Conservation (phyloP, 192 early-diverging fungal species). For the Backusella circina region DNA sequence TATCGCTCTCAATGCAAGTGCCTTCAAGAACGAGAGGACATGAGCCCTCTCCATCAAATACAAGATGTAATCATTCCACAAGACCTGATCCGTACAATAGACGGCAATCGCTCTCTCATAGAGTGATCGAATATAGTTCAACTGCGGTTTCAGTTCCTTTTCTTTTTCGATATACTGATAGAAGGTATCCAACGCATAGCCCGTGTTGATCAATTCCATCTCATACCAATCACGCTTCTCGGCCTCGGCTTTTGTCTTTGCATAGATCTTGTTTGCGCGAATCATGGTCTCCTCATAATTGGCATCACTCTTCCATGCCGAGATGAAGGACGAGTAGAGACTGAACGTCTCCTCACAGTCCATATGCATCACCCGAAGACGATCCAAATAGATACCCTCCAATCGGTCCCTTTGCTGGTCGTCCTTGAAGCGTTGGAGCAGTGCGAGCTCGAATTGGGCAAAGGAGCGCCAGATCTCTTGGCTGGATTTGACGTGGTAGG, state of each 20-base stretch:
- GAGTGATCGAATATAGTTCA: conserved; percentile 40
- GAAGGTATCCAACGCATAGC: conserved; percentile 42
- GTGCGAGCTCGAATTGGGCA: conserved; percentile 54
- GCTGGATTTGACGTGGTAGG: conserved; percentile 56
- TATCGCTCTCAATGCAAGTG: conserved; percentile 47
- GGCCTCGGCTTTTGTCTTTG: conserved; percentile 37
- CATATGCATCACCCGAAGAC: conserved; percentile 42
- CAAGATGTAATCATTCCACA: conserved; percentile 70
- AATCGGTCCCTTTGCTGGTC: conserved; percentile 19
- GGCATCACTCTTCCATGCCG: conserved; percentile 33
- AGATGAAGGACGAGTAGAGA: conserved; percentile 62
- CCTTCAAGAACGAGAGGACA: conserved; percentile 29
- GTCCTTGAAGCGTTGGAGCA: conserved; percentile 32
- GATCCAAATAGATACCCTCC: conserved; percentile 36
- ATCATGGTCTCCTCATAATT: conserved; percentile 59
- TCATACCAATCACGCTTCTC: conserved; percentile 51
- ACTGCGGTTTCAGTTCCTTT: conserved; percentile 21
- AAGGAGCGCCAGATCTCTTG: conserved; percentile 60
- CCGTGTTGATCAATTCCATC: conserved; percentile 43
- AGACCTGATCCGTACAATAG: conserved; percentile 52
- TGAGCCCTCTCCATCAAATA: conserved; percentile 45
- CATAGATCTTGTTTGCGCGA: conserved; percentile 37
- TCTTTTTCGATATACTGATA: conserved; percentile 57
- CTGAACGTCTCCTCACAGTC: conserved; percentile 59
- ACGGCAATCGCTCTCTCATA: conserved; percentile 64